These are phyloP conservation scores for Astragalus glycyphyllos DNA, from an alignment of 306 rosid species.

Conservation along the genomic window DNA sequence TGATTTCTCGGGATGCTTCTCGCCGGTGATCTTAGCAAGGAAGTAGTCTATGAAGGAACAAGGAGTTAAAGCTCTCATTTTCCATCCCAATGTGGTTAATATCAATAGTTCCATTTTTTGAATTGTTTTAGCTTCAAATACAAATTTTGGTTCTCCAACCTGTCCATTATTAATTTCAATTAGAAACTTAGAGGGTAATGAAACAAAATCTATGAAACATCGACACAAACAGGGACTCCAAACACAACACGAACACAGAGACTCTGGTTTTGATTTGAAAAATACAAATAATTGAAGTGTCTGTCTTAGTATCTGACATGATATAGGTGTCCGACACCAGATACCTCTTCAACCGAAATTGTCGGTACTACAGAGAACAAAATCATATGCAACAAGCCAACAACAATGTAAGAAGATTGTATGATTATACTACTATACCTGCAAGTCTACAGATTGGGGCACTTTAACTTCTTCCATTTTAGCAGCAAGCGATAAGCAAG, in stretches of 20 bases:
- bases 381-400: constrained; percentile 31
- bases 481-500: constrained; percentile 82
- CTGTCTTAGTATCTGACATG: no score
- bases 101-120: constrained; percentile 81
- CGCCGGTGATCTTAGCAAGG: constrained; percentile 55
- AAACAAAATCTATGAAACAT: constrained; percentile 17
- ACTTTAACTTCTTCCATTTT: constrained; percentile 81
- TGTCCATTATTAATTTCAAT: constrained; percentile 41
- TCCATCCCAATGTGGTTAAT: constrained; percentile 81
- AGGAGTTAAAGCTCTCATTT: constrained; percentile 78
- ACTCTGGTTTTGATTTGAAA: no score
- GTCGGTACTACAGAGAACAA: background rate
- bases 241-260: no score
- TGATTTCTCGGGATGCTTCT: constrained; percentile 39
- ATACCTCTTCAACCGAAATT: no score
- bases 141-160: constrained; percentile 84
- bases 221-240: no score
- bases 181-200: constrained; percentile 4
- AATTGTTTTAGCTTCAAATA: constrained; percentile 80
- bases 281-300: no score
- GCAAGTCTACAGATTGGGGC: constrained; percentile 77
- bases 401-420: constrained; percentile 20
- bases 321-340: no score
- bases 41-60: constrained; percentile 84
- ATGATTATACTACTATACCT: constrained; percentile 55